These are phyloP conservation scores for Linaria vulgaris DNA, from an alignment of 257 asterid species.

Conservation along the genomic window DNA sequence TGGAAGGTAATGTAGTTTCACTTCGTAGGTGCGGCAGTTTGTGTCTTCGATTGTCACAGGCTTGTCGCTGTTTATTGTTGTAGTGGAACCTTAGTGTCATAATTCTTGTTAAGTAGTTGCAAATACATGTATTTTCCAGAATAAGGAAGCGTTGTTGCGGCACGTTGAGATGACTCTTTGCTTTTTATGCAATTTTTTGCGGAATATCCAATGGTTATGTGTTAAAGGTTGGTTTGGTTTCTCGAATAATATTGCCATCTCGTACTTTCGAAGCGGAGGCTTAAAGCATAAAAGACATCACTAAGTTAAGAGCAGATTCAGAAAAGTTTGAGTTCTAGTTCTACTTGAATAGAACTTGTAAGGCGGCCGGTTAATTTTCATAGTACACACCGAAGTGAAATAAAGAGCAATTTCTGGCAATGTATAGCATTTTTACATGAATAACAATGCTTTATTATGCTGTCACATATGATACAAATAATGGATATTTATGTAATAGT, in stretches of 20 bases:
- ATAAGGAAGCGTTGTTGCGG: no score
- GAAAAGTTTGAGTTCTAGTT: no score
- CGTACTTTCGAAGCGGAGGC: neutral
- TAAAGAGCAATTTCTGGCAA: neutral
- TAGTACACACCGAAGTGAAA: slow-evolving; percentile 4
- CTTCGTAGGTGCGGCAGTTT: neutral
- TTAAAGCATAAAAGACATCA: slow-evolving; percentile 1
- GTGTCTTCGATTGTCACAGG: neutral
- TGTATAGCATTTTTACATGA: neutral
- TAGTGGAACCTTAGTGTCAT: no score
- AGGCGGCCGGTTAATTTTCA: neutral
- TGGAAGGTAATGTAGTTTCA: slow-evolving; percentile 78
- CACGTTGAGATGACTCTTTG: neutral
- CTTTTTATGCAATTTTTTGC: slow-evolving; percentile 1
- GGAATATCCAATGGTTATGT: neutral
- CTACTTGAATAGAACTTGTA: neutral
- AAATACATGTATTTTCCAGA: no score
- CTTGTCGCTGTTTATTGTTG: no score
- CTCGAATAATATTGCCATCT: slow-evolving; percentile 18
- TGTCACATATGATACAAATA: neutral
- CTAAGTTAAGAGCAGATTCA: neutral
- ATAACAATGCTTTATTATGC: neutral
- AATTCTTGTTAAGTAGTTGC: no score
- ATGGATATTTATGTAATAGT: neutral
- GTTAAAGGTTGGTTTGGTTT: neutral